These are phyloP conservation scores for Malassezia yamatoensis DNA, from an alignment of 1,284 basidiomycete genomes.

Conservation along the genomic window DNA sequence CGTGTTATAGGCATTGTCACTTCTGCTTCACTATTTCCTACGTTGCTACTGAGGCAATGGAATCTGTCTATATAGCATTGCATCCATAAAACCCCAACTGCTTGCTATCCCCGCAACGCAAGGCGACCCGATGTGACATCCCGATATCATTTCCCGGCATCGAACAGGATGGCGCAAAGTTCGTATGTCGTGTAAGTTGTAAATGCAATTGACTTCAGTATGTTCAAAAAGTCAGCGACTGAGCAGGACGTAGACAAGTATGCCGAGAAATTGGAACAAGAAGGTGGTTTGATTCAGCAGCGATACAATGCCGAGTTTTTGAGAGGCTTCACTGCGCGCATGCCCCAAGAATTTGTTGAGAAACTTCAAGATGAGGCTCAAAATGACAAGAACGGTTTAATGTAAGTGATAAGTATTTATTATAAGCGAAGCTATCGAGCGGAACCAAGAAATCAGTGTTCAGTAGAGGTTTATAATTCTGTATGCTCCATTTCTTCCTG, in stretches of 20 bases:
- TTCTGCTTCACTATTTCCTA: too few relatives aligned
- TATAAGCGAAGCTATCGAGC: conserved; percentile 11
- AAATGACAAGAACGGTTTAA: not conserved
- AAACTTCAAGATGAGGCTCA: not conserved
- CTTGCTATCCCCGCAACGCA: too few relatives aligned
- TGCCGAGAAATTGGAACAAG: not conserved
- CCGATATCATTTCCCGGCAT: not conserved
- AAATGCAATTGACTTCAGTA: not conserved
- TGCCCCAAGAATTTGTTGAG: conserved; percentile 1
- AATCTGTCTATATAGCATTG: too few relatives aligned
- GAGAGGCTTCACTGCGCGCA: conserved; percentile 13
- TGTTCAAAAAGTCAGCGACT: not conserved
- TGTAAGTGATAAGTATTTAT: conserved; percentile 10
- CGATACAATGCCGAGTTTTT: conserved; percentile 11
- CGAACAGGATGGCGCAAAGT: too few relatives aligned
- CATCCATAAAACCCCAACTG: not conserved
- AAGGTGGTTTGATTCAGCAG: conserved; percentile 6
- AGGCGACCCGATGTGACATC: not conserved
- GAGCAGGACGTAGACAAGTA: conserved; percentile 2
- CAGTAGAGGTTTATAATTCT: conserved; percentile 10
- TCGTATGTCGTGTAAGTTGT: conserved; percentile 10
- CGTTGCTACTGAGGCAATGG: too few relatives aligned
- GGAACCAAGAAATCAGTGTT: conserved; percentile 3
- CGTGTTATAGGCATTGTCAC: too few relatives aligned
- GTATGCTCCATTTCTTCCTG: conserved; percentile 7